These are phyloP conservation scores for Homolaphlyctis polyrhiza DNA, from an alignment of 371 early-diverging fungal genomes.

Conservation along the genomic window DNA sequence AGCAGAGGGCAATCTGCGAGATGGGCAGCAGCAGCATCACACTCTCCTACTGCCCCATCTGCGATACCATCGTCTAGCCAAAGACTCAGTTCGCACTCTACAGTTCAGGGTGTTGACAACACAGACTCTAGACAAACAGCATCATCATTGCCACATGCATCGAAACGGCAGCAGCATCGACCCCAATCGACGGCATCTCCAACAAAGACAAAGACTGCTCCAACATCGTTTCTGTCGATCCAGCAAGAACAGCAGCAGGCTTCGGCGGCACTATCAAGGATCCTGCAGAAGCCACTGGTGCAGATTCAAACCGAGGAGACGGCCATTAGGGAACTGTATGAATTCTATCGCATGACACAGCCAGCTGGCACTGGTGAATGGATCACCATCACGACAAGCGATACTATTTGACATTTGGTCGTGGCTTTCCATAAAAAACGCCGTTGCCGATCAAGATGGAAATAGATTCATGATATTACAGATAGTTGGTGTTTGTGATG, in stretches of 20 bases:
- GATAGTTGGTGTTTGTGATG: no score
- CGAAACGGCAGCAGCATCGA: neutral
- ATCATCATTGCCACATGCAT: neutral
- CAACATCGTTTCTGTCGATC: conserved; percentile 10
- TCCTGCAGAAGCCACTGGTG: conserved; percentile 19
- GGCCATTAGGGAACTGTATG: conserved; percentile 18
- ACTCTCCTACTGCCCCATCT: neutral
- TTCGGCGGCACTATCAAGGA: neutral
- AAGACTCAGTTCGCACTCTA: neutral
- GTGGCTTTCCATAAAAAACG: no score
- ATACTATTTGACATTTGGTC: no score
- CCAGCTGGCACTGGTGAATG: conserved; percentile 19
- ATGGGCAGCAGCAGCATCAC: neutral
- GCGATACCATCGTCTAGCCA: neutral
- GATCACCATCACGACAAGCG: conserved; percentile 4
- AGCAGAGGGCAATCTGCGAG: neutral
- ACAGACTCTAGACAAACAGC: neutral
- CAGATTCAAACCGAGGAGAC: conserved; percentile 31
- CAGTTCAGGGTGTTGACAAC: no score
- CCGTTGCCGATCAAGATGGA: no score
- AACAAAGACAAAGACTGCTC: neutral
- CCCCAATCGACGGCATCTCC: neutral
- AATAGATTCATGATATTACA: no score
- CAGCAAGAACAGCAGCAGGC: conserved; percentile 17
- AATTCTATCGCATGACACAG: conserved; percentile 20